phyloP scores from a whole-genome alignment of 306 rosid genomes.

The Cicer pinnatifidum region DNA sequence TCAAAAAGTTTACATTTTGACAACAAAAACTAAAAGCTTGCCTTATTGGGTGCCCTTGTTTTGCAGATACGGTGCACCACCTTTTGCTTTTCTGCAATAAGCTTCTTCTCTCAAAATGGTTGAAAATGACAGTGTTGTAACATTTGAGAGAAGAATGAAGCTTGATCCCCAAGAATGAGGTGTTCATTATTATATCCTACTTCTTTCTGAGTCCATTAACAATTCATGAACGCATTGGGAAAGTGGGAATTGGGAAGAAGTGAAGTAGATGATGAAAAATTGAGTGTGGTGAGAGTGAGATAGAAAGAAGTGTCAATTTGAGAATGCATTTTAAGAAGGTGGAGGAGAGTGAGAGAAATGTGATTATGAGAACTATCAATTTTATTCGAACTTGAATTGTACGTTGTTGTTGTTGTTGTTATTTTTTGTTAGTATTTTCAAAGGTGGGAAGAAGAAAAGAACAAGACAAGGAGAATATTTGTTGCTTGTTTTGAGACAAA shows the following conservation, averaged over 20 bases:
- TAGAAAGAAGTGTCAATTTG: not conserved
- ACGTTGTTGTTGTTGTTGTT: not conserved
- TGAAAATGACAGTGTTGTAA: conserved; percentile 41
- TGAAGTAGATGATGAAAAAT: not conserved
- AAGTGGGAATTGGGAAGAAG: conserved; percentile 30
- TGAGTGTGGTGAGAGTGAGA: not conserved
- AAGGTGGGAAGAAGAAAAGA: conserved; percentile 3
- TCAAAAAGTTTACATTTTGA: conserved; percentile 66
- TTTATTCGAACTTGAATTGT: conserved; percentile 8
- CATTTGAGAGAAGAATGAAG: conserved; percentile 52
- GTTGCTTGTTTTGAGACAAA: not conserved
- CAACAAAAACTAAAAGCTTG: conserved; percentile 64
- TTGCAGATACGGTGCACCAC: conserved; percentile 54
- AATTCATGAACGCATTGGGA: conserved; percentile 43
- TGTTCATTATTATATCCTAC: conserved; percentile 58
- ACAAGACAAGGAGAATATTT: not conserved
- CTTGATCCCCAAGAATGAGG: conserved; percentile 62
- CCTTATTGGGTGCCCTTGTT: conserved; percentile 54
- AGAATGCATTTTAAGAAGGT: not conserved
- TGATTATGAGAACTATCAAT: not conserved
- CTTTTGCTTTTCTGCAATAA: conserved; percentile 47
- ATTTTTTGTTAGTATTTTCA: not conserved
- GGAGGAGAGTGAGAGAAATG: not conserved
- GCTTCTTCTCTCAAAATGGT: conserved; percentile 47
- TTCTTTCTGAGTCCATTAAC: conserved; percentile 56